A percentile compares a stretch with the other conserved stretches of the same genome.
Conservation (phyloP, 768 basidiomycete genomes). For the Calocera viscosa region DNA sequence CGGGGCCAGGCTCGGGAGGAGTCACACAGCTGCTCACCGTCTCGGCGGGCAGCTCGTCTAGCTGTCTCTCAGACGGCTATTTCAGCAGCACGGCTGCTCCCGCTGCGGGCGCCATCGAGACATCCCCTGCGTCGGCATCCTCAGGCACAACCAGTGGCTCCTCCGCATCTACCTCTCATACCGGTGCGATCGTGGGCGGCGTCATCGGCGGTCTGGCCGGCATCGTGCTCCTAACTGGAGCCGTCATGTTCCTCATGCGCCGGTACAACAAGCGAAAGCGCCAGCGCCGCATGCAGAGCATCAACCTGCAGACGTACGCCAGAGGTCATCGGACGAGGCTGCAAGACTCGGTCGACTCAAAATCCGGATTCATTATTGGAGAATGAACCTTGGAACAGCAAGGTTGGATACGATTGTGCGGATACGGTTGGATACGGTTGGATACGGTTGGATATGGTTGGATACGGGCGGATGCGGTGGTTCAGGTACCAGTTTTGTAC, state of each 20-base stretch:
- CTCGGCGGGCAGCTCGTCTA: not conserved
- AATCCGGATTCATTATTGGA: not conserved
- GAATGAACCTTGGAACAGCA: not conserved
- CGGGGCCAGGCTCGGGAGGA: not conserved
- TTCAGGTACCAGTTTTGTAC: too few species aligned
- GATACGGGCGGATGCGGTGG: too few species aligned
- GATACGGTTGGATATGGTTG: too few species aligned
- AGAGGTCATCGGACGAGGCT: not conserved
- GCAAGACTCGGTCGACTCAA: not conserved
- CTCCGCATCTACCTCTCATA: not conserved
- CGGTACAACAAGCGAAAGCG: not conserved
- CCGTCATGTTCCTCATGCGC: not conserved
- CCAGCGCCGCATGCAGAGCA: not conserved
- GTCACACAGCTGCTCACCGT: not conserved
- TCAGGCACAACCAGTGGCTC: not conserved
- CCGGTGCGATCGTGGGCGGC: not conserved
- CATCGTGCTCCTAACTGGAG: not conserved
- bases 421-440: too few species aligned
- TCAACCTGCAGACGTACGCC: not conserved
- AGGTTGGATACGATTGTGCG: too few species aligned
- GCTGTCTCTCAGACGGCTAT: not conserved
- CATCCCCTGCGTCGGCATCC: not conserved
- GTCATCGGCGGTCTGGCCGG: not conserved
- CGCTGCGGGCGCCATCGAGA: not conserved
- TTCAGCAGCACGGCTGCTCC: not conserved